Evolutionary conservation across 495 filamentous ascomycete species (phyloP), one percentile per base, ranked within the genome.

Genomic region (Penicillium cataractarum): DNA sequence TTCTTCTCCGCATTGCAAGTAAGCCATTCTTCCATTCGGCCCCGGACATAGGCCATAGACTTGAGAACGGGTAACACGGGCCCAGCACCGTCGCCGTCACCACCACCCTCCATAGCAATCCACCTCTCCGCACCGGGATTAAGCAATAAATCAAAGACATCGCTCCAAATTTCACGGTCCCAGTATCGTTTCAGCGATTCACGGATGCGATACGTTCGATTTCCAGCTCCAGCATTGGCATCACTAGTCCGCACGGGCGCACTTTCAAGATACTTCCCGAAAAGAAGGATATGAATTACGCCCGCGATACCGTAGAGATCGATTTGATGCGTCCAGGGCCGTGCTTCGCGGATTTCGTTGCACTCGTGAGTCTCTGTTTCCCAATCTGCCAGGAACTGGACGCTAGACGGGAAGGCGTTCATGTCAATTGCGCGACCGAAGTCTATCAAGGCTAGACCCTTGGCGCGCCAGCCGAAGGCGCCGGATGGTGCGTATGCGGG

Each of bases 361-460:
- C 95, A 98, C 71, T 99, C 95, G 56, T 90, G 86, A 27, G 87
- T 82, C 21, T 84, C 82, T 3, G 90, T 90, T 74, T 93, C 88
- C 95, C 96, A 99, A 74, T 98, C 94, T 2, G 94, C 96, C 42
- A 97, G 83, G 78, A 99, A 99, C 65, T 91, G 88, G 19, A 96
- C 92, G 59, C 85, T 83, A 0, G 87, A 83, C 2, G 71, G 67
- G 80, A 98, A 99, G 5, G 84, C 87, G 55, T 84, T 84, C 92
- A 97, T 93, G 78, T 99, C 95, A 76, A 98, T 96, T 27, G 87
- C 91, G 3, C 96, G 87, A 7, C 95, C 95, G 69, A 99, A 98
- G 76, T 99, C 95, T 70, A 99, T 97, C 1, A 99, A 82, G 9
- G 84, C 81, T 4, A 98, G 71, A 21, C 95, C 95, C 66, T 96